Evolutionary conservation across 352 stramenopile species (phyloP).

Genomic region (Phytophthora podocarpi): DNA sequence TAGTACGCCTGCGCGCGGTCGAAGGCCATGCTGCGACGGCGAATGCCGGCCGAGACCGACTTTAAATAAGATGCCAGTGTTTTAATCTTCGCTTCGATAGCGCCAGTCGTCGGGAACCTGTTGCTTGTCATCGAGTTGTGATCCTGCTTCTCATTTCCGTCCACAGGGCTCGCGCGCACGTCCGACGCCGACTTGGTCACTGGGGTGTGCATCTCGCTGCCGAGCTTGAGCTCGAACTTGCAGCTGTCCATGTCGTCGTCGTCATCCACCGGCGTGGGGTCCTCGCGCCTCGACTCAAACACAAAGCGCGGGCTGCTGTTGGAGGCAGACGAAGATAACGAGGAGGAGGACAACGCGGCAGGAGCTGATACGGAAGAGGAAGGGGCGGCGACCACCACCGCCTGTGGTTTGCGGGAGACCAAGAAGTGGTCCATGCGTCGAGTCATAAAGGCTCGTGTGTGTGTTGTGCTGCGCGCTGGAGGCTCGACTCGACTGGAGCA

Average conservation of each 20-base stretch:
- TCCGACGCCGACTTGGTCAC: slow-evolving; percentile 32
- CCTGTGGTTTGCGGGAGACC: slow-evolving; percentile 19
- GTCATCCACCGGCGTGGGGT: slow-evolving; percentile 30
- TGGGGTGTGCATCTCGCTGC: slow-evolving; percentile 32
- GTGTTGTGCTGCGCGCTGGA: slow-evolving; percentile 2
- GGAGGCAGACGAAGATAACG: slow-evolving; percentile 9
- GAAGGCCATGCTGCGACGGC: slow-evolving; percentile 38
- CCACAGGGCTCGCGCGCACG: slow-evolving; percentile 28
- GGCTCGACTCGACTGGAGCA: slow-evolving; percentile 10
- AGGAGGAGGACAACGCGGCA: slow-evolving; percentile 8
- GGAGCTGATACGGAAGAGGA: slow-evolving; percentile 16
- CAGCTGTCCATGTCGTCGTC: slow-evolving; percentile 30
- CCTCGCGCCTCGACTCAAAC: slow-evolving; percentile 26
- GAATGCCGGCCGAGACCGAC: slow-evolving; percentile 46
- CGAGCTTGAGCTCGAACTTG: slow-evolving; percentile 51
- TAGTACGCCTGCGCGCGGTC: slow-evolving; percentile 50
- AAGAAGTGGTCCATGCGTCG: slow-evolving; percentile 40
- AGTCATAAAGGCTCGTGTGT: slow-evolving; percentile 30
- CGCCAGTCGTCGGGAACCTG: slow-evolving; percentile 5
- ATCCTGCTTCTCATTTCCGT: slow-evolving; percentile 31
- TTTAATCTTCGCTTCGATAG: slow-evolving; percentile 49
- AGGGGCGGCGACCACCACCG: slow-evolving; percentile 13
- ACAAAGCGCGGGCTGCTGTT: slow-evolving; percentile 21
- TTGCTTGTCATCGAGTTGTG: slow-evolving; percentile 18
- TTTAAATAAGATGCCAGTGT: slow-evolving; percentile 52